These are phyloP conservation scores for Ajuga reptans DNA, from an alignment of 305 asterid species.

Conservation along the genomic window DNA sequence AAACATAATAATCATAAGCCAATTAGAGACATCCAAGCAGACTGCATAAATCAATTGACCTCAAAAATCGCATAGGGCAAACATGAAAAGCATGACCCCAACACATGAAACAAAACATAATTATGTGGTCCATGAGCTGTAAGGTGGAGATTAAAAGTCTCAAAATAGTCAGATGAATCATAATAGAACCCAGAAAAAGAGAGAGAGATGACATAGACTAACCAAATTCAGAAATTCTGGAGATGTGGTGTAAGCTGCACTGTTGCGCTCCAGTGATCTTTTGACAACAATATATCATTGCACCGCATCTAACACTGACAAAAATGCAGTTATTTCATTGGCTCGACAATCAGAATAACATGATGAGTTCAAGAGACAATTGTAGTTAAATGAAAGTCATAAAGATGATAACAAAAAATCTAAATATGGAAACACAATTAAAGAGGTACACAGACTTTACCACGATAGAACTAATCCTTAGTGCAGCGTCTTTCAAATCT, in stretches of 20 bases:
- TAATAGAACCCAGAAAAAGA: conserved; percentile 10
- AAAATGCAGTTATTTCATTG: conserved; percentile 13
- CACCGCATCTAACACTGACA: conserved; percentile 81
- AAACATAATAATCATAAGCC: too few species aligned
- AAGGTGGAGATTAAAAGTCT: neutral
- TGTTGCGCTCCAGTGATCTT: conserved; percentile 47
- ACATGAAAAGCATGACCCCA: too few species aligned
- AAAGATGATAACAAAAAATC: too few species aligned
- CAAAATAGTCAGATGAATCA: neutral
- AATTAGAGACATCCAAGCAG: too few species aligned
- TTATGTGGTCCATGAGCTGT: neutral
- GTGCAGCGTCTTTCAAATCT: conserved; percentile 55
- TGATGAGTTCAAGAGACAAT: neutral
- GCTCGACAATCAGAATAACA: conserved; percentile 6
- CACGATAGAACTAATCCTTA: conserved; percentile 61
- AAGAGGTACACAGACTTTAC: conserved; percentile 28
- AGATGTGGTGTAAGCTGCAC: conserved; percentile 25
- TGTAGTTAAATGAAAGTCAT: too few species aligned
- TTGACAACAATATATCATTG: conserved; percentile 72
- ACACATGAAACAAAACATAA: too few species aligned
- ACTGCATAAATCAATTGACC: too few species aligned
- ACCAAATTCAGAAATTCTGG: conserved; percentile 55
- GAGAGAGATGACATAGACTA: conserved; percentile 34
- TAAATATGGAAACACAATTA: too few species aligned
- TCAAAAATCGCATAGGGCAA: too few species aligned